Evolutionary conservation across 108 stramenopile species (phyloP).

Genomic region (Epithemia pelagica): DNA sequence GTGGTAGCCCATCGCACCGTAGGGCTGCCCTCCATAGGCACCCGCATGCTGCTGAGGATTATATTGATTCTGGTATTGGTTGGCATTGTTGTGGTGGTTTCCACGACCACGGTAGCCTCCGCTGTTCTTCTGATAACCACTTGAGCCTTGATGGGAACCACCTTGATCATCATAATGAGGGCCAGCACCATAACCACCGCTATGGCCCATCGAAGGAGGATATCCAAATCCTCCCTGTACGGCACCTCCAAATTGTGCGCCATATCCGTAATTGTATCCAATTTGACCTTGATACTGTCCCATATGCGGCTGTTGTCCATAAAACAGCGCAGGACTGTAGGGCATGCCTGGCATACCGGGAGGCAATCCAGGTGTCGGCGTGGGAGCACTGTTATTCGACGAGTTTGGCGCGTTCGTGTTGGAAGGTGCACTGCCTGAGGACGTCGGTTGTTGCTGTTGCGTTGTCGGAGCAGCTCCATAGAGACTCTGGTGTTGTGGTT

Average conservation of each 20-base stretch:
- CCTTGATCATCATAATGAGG: conserved; percentile 52
- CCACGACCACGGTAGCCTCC: conserved; percentile 69
- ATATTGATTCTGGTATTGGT: conserved; percentile 64
- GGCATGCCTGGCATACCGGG: conserved; percentile 76
- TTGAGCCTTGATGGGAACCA: conserved; percentile 25
- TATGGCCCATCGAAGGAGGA: conserved; percentile 69
- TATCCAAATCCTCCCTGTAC: conserved; percentile 65
- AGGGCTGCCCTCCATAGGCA: conserved; percentile 60
- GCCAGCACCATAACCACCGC: conserved; percentile 44
- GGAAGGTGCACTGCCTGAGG: conserved; percentile 11
- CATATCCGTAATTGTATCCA: conserved; percentile 63
- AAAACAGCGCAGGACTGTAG: conserved; percentile 55
- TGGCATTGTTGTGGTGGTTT: conserved; percentile 44
- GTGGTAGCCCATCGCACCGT: conserved; percentile 50
- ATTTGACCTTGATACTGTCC: conserved; percentile 39
- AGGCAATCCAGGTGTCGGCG: conserved; percentile 39
- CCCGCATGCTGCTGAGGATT: conserved; percentile 46
- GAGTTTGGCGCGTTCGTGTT: conserved; percentile 28
- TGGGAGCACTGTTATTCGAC: conserved; percentile 19
- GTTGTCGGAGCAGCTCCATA: conserved; percentile 19
- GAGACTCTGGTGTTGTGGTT: conserved; percentile 35
- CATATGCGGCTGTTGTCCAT: conserved; percentile 64
- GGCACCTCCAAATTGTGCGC: conserved; percentile 54
- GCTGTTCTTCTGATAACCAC: conserved; percentile 58
- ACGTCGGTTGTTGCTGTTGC: conserved; percentile 3